A percentile compares a stretch with the other conserved stretches of the same genome.
phyloP scores from a whole-genome alignment of 306 rosid species.

The Quercus variabilis region DNA sequence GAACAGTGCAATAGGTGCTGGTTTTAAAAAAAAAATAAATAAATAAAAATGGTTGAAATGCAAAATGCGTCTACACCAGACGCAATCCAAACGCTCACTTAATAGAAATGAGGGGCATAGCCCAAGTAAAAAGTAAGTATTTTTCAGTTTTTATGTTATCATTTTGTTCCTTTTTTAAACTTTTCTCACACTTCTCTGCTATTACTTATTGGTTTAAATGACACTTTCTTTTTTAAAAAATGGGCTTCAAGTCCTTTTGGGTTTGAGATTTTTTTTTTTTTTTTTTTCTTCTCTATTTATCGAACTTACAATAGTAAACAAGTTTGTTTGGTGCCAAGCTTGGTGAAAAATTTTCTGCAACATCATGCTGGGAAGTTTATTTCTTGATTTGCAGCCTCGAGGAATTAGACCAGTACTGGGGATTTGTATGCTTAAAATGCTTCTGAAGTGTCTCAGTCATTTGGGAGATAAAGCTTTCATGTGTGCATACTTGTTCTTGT shows the following conservation, averaged over 20 bases:
- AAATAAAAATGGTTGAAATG: too few species aligned
- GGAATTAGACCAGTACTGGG: background rate
- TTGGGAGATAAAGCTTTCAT: background rate
- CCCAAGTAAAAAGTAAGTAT: too few species aligned
- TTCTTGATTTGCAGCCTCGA: background rate
- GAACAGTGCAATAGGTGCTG: too few species aligned
- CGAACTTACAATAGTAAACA: background rate
- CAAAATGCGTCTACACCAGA: too few species aligned
- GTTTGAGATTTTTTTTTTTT: background rate
- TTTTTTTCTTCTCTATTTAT: background rate
- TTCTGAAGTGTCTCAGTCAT: background rate
- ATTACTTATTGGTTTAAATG: background rate
- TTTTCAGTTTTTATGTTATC: background rate
- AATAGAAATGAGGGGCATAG: too few species aligned
- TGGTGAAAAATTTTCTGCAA: background rate
- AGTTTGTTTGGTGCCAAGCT: background rate
- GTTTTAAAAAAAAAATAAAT: too few species aligned
- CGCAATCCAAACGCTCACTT: too few species aligned
- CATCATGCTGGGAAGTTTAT: background rate
- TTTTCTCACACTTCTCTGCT: background rate
- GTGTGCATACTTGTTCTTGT: slow-evolving; percentile 3
- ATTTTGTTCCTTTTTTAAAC: background rate
- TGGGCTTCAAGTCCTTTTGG: background rate
- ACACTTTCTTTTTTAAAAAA: background rate
- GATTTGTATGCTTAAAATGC: slow-evolving; percentile 2